Evolutionary conservation across 129 eudicot genomes (phyloP), one percentile per base, ranked within the genome.

Genomic region (Scalesia atractyloides): DNA sequence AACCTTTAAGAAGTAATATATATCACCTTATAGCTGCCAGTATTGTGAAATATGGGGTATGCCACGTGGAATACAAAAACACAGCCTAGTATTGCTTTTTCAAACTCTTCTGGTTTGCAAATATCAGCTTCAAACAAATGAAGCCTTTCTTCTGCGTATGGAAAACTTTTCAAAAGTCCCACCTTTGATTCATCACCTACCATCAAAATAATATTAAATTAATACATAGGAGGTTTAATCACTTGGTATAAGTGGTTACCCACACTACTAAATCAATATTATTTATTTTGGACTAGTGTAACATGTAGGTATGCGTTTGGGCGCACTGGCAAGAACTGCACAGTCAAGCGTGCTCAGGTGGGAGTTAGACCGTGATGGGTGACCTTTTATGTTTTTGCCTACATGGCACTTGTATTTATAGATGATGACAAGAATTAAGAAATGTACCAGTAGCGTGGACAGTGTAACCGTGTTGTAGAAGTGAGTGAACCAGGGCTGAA

Each of bases 391-490:
- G 33, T 26, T 26, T 30, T 30, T 30, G 4, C 34, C 4, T 30
- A 30, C 34, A 30, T 30, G 34, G 34, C 34, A 30, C 34, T 30
- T 0, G 4, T 30, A 30, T 30, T 30, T 30, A 30, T 30, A 30
- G 34, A 30, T 30, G 5, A 30, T 3, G 34, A 17, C 22, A 52
- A 52, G 17, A 20, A 20, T 11, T 34, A 20, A 19, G 14, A 57
- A 24, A 4, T 3, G 61, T 5, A 88, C 94, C 85, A 22, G 96
- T 89, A 14, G 86, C 88, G 64, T 89, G 92, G 51, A 86, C 88
- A 11, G 46, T 68, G 70, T 86, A 80, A 53, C 90, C 92, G 41
- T 36, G 69, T 34, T 86, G 66, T 9, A 89, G n/a, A 18, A 89
- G 86, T 34, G 80, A 61, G 66, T 82, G 72, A 52, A 86, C 83